These are phyloP conservation scores for Aspergillus persii DNA, from an alignment of 2,329 filamentous ascomycete genomes.

Conservation along the genomic window DNA sequence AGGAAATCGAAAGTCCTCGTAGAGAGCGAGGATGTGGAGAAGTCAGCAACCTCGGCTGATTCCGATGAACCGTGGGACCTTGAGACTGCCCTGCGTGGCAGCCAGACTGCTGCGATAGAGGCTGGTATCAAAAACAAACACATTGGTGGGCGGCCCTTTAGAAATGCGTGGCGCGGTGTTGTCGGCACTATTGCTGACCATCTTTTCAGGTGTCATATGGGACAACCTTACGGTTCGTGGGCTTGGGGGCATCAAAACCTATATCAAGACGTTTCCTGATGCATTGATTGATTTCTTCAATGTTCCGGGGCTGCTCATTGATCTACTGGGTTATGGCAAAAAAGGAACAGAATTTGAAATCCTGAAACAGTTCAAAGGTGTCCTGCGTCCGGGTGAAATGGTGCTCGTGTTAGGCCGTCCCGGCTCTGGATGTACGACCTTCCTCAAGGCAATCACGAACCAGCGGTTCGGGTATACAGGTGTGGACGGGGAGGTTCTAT, in stretches of 20 bases:
- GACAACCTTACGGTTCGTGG: constrained; percentile 73
- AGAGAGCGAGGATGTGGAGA: constrained; percentile 56
- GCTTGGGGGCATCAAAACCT: constrained; percentile 70
- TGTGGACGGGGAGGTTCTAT: constrained; percentile 68
- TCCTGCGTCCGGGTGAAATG: constrained; percentile 82
- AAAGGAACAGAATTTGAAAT: constrained; percentile 72
- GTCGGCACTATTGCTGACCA: not conserved
- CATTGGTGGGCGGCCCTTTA: constrained; percentile 50
- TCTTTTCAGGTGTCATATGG: constrained; percentile 65
- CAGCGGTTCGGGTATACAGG: constrained; percentile 62
- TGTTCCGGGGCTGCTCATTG: constrained; percentile 62
- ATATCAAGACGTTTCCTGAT: constrained; percentile 72
- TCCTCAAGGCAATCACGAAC: constrained; percentile 67
- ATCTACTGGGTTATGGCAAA: constrained; percentile 62
- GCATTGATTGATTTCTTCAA: constrained; percentile 77
- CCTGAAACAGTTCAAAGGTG: constrained; percentile 60
- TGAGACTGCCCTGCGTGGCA: constrained; percentile 69
- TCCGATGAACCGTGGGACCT: constrained; percentile 68
- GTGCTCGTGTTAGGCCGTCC: constrained; percentile 76
- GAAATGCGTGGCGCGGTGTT: no score
- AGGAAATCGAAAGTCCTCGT: constrained; percentile 25
- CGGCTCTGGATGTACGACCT: constrained; percentile 69
- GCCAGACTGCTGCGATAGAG: constrained; percentile 66
- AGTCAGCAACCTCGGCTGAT: constrained; percentile 45
- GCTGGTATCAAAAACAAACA: constrained; percentile 79